Evolutionary conservation across 768 basidiomycete genomes (phyloP), one percentile per base, ranked within the genome.

Genomic region (Dacryopinax primogenitus): DNA sequence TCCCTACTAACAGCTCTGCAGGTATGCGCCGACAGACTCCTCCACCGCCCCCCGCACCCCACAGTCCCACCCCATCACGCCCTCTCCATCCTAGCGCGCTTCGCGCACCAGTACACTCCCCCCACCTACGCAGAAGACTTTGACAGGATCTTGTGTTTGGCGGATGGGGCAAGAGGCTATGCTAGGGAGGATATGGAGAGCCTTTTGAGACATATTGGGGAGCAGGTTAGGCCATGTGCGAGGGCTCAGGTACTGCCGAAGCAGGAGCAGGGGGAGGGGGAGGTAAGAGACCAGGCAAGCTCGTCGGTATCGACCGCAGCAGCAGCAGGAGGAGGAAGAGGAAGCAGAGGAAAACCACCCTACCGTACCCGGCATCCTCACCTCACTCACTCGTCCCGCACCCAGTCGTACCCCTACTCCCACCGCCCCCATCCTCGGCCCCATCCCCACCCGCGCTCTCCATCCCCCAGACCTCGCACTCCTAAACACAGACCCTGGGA

Each of bases 41-140:
- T 64, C 39, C 68, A 39, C 3, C 32, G 32, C 26, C 26, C 58
- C 3, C 16, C 76, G 62, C 89, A 90, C 75, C 90, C 89, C 63
- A 92, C 90, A 64, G 90, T 92, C 74, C 83, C 77, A 68, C 41
- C 58, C 35, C 63, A 62, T 33, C 41, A 33, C 1, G 68, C 62
- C 11, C 65, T 62, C 28, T 74, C 77, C 35, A 76, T 90, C n/a
- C 78, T 91, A 64, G 77, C 81, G 67, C 82, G 82, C 63, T 89
- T 92, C 73, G 80, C 80, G 58, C 77, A 79, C 62, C 83, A 85
- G 68, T 86, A 84, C 71, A 76, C 77, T 71, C 71, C 77, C 30
- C 89, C 89, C 32, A 72, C 72, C 23, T 69, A 78, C 36, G 70
- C 77, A 35, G 90, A 91, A 78, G 87, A 84, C 21, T 84, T 85